Evolutionary conservation across 495 filamentous ascomycete species (phyloP), one percentile per base, ranked within the genome.

Genomic region (Neurospora discreta): DNA sequence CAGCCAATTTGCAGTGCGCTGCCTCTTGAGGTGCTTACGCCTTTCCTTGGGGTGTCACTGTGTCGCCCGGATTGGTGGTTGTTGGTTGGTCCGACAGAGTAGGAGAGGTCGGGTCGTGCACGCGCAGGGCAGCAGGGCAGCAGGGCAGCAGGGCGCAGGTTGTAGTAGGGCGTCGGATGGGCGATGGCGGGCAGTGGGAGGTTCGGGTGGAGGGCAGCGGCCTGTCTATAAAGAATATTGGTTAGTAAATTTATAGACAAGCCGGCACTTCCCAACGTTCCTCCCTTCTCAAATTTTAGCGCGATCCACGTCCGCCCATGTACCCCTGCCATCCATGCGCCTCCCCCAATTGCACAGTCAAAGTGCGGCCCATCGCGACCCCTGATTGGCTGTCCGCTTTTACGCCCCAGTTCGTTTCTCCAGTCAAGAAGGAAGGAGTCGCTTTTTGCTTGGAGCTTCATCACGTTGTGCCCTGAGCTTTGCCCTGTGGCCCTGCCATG

Each of bases 161-260:
- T 65, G 52, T 65, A 33, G 52, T 33, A 65, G 52, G 71, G 71
- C 71, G 71, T 73, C 75, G 60, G 69, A 75, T 65, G 52, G 52
- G 52, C 52, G 52, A 65, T 65, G 52, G 52, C 52, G 75, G 72
- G 76, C 70, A 75, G 74, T 75, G 76, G 75, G 73, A 78, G 71
- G 67, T 72, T 80, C 77, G 75, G 79, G 78, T 78, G 79, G 80
- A 79, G 80, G 80, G 80, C 79, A 76, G 74, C 68, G 76, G 71
- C 72, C 75, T 69, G 77, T 77, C 79, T 81, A 77, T 81, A 81
- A 79, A 79, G 75, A 80, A 77, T 77, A 77, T 79, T 76, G 77
- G 76, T 78, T 78, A 65, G 52, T 78, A 79, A 77, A 79, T 81
- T 81, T 81, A 80, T 81, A 81, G 78, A 81, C 80, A 79, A 65